Evolutionary conservation across 1,284 basidiomycete species (phyloP).

Genomic region (Trametes hirsuta): DNA sequence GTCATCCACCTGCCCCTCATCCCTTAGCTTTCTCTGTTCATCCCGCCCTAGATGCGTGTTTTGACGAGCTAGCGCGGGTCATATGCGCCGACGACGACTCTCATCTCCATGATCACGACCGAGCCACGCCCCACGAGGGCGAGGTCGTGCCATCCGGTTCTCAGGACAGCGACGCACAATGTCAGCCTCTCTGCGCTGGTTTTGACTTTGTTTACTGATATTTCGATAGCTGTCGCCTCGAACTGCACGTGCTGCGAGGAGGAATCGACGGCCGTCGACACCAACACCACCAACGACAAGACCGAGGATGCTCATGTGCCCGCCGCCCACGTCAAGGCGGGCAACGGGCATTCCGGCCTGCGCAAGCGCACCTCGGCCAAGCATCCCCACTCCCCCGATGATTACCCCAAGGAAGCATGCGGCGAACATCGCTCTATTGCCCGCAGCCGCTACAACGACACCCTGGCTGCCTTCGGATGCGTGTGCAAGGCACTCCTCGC

Average conservation of each 20-base stretch:
- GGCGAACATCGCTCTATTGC: slow-evolving; percentile 34
- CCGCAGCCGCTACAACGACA: slow-evolving; percentile 33
- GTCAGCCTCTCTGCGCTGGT: neutral
- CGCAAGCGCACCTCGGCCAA: slow-evolving; percentile 26
- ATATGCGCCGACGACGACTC: slow-evolving; percentile 36
- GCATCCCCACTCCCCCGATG: neutral
- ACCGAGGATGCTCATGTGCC: neutral
- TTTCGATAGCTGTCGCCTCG: neutral
- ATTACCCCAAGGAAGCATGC: slow-evolving; percentile 31
- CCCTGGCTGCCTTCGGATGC: slow-evolving; percentile 36
- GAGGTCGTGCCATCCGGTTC: neutral
- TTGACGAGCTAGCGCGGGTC: slow-evolving; percentile 33
- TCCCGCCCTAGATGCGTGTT: slow-evolving; percentile 27
- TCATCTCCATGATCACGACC: slow-evolving; percentile 28
- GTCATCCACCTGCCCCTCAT: neutral
- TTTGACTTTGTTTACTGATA: neutral
- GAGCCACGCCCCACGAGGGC: neutral
- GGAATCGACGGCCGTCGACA: neutral
- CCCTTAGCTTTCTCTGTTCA: neutral
- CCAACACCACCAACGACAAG: neutral
- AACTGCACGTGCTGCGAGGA: slow-evolving; percentile 19
- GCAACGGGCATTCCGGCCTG: slow-evolving; percentile 22
- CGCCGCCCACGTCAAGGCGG: neutral
- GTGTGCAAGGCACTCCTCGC: slow-evolving; percentile 35
- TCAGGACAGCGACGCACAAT: neutral